Conservation (phyloP, 179 eudicot genomes). For the Patellifolia procumbens region DNA sequence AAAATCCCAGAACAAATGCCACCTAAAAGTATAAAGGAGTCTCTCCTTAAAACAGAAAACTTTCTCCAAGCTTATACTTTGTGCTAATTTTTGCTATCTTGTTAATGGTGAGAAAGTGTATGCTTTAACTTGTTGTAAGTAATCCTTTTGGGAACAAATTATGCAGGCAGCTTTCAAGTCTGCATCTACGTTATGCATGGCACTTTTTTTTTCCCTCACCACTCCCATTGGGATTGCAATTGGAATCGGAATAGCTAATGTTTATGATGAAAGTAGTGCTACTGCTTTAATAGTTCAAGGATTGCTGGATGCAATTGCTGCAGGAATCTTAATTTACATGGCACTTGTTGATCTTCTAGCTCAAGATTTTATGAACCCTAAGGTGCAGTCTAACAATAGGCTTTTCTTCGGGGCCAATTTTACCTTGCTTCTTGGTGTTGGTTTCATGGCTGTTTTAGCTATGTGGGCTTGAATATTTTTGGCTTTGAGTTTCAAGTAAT, state of each 20-base stretch:
- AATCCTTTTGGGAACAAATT: too few relatives aligned
- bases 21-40: too few relatives aligned
- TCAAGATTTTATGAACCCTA: constrained; percentile 34
- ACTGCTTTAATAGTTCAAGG: constrained; percentile 37
- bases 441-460: constrained; percentile 34
- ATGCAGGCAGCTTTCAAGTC: constrained; percentile 30
- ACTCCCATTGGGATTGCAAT: constrained; percentile 32
- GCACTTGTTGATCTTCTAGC: constrained; percentile 40
- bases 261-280: constrained; percentile 31
- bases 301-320: constrained; percentile 25
- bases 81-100: too few relatives aligned
- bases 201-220: constrained; percentile 34
- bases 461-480: constrained; percentile 31
- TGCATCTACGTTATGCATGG: constrained; percentile 23
- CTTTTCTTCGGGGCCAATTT: too few relatives aligned
- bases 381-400: too few relatives aligned
- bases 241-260: constrained; percentile 35
- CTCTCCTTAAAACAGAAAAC: too few relatives aligned
- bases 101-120: too few relatives aligned
- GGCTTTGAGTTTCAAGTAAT: too few relatives aligned
- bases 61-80: too few relatives aligned
- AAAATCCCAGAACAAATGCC: too few relatives aligned
- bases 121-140: too few relatives aligned
- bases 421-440: constrained; percentile 34
- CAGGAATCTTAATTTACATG: constrained; percentile 41